A percentile compares a stretch with the other conserved stretches of the same genome.
Evolutionary conservation across 2,329 filamentous ascomycete species (phyloP).

Genomic region (Fusarium verticillioides): DNA sequence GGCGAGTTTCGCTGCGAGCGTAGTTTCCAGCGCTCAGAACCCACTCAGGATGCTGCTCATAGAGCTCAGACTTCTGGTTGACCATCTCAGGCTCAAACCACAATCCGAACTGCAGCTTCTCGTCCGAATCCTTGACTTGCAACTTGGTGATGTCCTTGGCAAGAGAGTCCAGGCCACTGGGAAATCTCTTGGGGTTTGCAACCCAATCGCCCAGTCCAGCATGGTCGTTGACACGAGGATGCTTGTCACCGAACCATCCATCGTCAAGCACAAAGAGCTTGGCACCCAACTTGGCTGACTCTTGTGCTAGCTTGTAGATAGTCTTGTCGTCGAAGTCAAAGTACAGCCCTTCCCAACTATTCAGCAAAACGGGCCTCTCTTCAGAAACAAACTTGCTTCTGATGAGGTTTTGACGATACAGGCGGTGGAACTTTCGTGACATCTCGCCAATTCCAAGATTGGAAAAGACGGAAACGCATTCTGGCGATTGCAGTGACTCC

Average conservation of each 20-base stretch:
- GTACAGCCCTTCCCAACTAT: conserved; percentile 73
- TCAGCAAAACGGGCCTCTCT: conserved; percentile 66
- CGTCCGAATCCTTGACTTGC: conserved; percentile 56
- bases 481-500: conserved; percentile 68
- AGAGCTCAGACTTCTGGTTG: conserved; percentile 70
- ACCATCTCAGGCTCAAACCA: conserved; percentile 79
- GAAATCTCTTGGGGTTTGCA: conserved; percentile 68
- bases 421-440: conserved; percentile 69
- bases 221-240: conserved; percentile 67
- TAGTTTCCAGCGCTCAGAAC: conserved; percentile 67
- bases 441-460: conserved; percentile 68
- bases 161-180: conserved; percentile 63
- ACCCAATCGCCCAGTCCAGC: conserved; percentile 73
- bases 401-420: conserved; percentile 71
- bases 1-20: conserved; percentile 64
- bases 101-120: conserved; percentile 68
- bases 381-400: conserved; percentile 64
- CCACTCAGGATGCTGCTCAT: conserved; percentile 72
- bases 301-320: conserved; percentile 64
- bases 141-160: conserved; percentile 63
- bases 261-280: conserved; percentile 74
- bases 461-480: conserved; percentile 72
- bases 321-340: conserved; percentile 68
- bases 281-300: conserved; percentile 68
- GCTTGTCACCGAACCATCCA: conserved; percentile 71